These are phyloP conservation scores for Ananas comosus DNA, from an alignment of 176 grass and related monocot genomes.

Conservation along the genomic window DNA sequence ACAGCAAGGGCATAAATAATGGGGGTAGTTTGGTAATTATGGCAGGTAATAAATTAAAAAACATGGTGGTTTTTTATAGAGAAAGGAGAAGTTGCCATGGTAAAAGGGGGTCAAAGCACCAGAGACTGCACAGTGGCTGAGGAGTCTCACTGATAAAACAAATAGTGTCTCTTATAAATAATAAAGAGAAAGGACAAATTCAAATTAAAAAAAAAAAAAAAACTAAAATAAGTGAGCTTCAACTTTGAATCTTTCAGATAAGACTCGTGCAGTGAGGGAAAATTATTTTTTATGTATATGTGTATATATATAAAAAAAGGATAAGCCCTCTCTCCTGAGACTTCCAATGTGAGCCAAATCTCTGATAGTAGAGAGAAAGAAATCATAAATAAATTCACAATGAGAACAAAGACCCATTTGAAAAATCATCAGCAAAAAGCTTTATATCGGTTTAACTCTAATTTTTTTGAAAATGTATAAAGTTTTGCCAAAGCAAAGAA, in stretches of 20 bases:
- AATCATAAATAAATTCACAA: not conserved
- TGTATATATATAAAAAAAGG: not conserved
- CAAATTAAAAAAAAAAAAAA: not conserved
- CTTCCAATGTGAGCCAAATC: not conserved
- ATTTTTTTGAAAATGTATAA: not conserved
- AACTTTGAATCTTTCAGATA: not conserved
- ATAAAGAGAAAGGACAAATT: not conserved
- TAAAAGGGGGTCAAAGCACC: constrained; percentile 32
- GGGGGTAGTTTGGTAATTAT: constrained; percentile 18
- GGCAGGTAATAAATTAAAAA: not conserved
- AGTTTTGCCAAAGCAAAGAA: not conserved
- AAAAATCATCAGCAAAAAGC: not conserved
- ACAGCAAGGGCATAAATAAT: not conserved
- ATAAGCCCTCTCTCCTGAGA: not conserved
- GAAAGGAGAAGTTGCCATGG: constrained; percentile 4
- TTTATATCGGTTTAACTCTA: not conserved
- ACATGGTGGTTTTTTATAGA: not conserved
- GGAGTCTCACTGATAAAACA: constrained; percentile 9
- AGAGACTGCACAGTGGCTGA: constrained; percentile 28
- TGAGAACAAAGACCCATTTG: not conserved
- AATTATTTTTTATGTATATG: not conserved
- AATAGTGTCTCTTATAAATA: not conserved
- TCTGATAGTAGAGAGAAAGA: not conserved
- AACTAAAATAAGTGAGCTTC: not conserved
- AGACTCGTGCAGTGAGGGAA: not conserved